These are phyloP conservation scores for Amanita thiersii DNA, from an alignment of 768 basidiomycete species.

Conservation along the genomic window DNA sequence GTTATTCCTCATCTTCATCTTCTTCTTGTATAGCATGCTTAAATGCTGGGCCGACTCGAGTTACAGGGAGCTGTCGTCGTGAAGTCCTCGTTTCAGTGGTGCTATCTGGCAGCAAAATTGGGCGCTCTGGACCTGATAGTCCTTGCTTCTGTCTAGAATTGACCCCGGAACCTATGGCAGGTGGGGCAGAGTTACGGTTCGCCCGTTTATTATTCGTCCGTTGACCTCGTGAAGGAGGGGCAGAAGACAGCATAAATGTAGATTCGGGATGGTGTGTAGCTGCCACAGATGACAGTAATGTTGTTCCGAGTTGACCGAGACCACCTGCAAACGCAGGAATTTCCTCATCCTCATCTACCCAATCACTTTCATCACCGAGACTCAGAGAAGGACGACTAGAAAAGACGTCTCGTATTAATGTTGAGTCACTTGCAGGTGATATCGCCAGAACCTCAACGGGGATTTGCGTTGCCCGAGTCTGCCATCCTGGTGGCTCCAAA, in stretches of 20 bases:
- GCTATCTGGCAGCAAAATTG: constrained; percentile 54
- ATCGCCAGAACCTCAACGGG: constrained; percentile 77
- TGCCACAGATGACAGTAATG: constrained; percentile 21
- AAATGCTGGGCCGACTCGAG: constrained; percentile 67
- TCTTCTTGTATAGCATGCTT: constrained; percentile 73
- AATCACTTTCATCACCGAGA: constrained; percentile 74
- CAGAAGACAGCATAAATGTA: constrained; percentile 37
- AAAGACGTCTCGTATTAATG: constrained; percentile 71
- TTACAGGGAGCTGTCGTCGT: constrained; percentile 61
- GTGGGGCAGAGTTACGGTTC: constrained; percentile 18
- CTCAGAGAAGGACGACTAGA: constrained; percentile 54
- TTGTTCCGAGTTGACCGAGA: constrained; percentile 53
- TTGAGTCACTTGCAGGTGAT: constrained; percentile 40
- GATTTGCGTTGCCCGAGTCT: constrained; percentile 53
- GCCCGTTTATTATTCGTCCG: constrained; percentile 33
- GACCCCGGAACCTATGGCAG: constrained; percentile 6
- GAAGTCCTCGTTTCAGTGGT: constrained; percentile 42
- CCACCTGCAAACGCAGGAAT: constrained; percentile 67
- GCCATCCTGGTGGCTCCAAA: constrained; percentile 80
- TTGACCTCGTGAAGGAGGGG: constrained; percentile 20
- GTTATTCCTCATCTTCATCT: constrained; percentile 79
- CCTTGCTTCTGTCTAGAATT: constrained; percentile 11
- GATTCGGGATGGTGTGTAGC: constrained; percentile 10
- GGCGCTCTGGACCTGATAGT: constrained; percentile 46
- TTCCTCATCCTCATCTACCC: constrained; percentile 87